Evolutionary conservation across 1,284 basidiomycete species (phyloP), one percentile per base, ranked within the genome.

Genomic region (Heterobasidion annosum): DNA sequence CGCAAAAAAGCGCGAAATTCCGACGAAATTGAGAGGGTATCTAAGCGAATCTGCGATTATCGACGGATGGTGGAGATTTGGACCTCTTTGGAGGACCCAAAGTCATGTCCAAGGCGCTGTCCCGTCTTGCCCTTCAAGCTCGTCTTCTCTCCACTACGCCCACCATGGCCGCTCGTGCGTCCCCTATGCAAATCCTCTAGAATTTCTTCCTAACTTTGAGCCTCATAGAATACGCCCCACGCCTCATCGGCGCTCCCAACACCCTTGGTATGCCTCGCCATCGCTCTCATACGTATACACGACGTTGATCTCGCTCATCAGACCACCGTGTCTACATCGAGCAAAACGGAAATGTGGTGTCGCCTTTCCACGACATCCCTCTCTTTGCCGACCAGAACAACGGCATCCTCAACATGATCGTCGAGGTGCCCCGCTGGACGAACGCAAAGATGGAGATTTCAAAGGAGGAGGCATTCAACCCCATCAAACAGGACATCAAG

Each of bases 381-480:
- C 91, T 98, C 66, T 97, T 95, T 71, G 92, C 93, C 57, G 92
- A 98, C 75, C 89, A 88, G 76, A 86, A 78, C 75, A 89, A 88
- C 71, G 91, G 89, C 68, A 88, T 98, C 77, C 81, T 98, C 73
- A 96, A 97, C 86, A 96, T 98, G 93, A 77, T 98, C 70, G 94
- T 98, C 69, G 96, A 99, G 76, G 89, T 99, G 58, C 97, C 97
- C 53, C 89, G 97, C 67, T 99, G 97, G 97, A 98, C 95, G 71
- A 99, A 99, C 80, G 93, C 93, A 56, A 98, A 98, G 83, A 88
- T 97, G 84, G 96, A 99, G 76, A 97, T 98, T 73, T 94, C 82
- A 73, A 98, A 98, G 76, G 93, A 97, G 68, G 96, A 99, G 72
- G 58, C 82, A 34, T 93, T 99, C 83, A 99, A 99, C 77, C 94